phyloP scores from a whole-genome alignment of 768 basidiomycete species.

The Chiua virens region DNA sequence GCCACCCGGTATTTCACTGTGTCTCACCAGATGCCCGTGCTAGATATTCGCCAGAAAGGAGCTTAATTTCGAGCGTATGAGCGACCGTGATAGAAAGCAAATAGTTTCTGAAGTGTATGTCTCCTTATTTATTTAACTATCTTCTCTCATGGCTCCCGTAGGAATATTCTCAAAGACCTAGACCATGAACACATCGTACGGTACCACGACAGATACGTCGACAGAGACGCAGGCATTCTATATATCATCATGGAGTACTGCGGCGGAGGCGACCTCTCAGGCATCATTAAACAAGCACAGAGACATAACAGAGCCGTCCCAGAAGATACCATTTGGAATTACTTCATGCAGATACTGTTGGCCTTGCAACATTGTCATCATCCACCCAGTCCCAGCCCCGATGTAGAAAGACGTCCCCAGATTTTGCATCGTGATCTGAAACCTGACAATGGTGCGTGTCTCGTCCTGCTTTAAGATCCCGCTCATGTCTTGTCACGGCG shows the following conservation, averaged over 20 bases:
- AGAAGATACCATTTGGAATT: conserved; percentile 95
- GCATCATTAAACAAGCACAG: conserved; percentile 77
- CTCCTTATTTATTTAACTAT: not conserved
- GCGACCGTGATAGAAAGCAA: conserved; percentile 92
- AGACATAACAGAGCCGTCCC: conserved; percentile 72
- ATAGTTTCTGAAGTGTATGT: conserved; percentile 97
- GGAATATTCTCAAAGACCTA: conserved; percentile 95
- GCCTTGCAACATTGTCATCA: conserved; percentile 94
- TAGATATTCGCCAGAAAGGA: conserved; percentile 91
- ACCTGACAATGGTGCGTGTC: conserved; percentile 85
- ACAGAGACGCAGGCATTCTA: conserved; percentile 85
- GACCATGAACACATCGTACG: conserved; percentile 96
- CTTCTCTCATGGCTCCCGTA: conserved; percentile 32
- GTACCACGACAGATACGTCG: conserved; percentile 90
- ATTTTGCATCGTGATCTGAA: conserved; percentile 95
- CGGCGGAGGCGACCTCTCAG: conserved; percentile 91
- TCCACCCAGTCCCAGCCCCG: conserved; percentile 46
- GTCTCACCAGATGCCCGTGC: not conserved
- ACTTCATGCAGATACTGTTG: conserved; percentile 89
- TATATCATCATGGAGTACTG: conserved; percentile 99
- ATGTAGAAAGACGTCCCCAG: conserved; percentile 54
- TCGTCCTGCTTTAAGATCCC: not conserved
- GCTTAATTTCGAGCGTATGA: conserved; percentile 97
- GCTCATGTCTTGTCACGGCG: not conserved
- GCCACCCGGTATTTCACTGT: conserved; percentile 3